Conservation (phyloP, 1,284 basidiomycete genomes). For the Leccinum ponderosum region DNA sequence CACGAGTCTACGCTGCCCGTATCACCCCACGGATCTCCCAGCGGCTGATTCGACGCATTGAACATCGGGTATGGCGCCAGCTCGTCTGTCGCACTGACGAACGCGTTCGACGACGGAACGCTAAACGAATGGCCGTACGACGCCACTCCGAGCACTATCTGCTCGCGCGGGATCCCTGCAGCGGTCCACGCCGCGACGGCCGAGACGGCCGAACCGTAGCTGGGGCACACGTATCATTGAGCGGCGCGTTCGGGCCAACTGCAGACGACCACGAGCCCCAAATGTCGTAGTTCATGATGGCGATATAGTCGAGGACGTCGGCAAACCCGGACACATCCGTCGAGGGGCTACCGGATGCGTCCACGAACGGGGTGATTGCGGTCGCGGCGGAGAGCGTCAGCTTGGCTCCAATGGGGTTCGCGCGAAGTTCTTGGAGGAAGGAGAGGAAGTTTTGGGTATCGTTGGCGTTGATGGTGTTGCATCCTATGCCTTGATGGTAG, state of each 20-base stretch:
- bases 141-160: constrained; percentile 69
- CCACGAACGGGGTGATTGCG: constrained; percentile 56
- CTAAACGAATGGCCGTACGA: constrained; percentile 52
- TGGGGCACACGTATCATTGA: constrained; percentile 59
- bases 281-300: constrained; percentile 77
- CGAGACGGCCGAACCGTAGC: constrained; percentile 60
- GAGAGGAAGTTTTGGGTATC: constrained; percentile 48
- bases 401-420: constrained; percentile 38
- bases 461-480: constrained; percentile 42
- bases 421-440: constrained; percentile 48
- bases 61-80: constrained; percentile 42
- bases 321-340: constrained; percentile 49
- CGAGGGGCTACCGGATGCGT: constrained; percentile 50
- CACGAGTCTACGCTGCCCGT: constrained; percentile 38
- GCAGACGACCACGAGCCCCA: constrained; percentile 52
- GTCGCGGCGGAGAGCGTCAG: constrained; percentile 63
- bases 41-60: constrained; percentile 37
- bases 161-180: constrained; percentile 60
- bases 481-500: constrained; percentile 42
- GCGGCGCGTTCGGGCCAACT: constrained; percentile 68
- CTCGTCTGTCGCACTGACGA: constrained; percentile 17
- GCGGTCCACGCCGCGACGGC: constrained; percentile 60
- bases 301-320: constrained; percentile 57
- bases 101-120: constrained; percentile 35
- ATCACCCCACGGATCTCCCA: constrained; percentile 45